Evolutionary conservation across 805 yeast species (phyloP).

Genomic region (Cyberlindnera xishuangbannaensis): DNA sequence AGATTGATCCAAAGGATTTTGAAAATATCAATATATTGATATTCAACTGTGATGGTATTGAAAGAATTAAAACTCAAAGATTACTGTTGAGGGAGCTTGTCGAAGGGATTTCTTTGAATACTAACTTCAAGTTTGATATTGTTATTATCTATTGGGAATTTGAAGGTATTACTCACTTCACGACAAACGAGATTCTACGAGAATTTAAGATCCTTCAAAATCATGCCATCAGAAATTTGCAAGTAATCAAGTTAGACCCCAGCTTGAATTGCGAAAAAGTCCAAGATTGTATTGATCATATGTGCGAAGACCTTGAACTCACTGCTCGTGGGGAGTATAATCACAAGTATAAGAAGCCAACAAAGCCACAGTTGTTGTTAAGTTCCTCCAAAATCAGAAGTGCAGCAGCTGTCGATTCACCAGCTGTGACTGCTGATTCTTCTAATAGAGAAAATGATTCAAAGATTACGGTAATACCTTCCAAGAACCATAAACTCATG

Average conservation of each 20-base stretch:
- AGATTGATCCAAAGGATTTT: conserved; percentile 23
- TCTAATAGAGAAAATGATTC: background rate
- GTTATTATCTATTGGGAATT: conserved; percentile 36
- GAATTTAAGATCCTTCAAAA: conserved; percentile 25
- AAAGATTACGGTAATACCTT: background rate
- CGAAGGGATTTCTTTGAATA: conserved; percentile 29
- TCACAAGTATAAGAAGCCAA: conserved; percentile 8
- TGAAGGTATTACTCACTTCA: conserved; percentile 24
- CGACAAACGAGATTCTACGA: conserved; percentile 26
- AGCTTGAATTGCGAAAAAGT: conserved; percentile 22
- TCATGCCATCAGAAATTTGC: conserved; percentile 26
- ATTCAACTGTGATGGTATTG: conserved; percentile 33
- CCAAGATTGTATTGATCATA: conserved; percentile 21
- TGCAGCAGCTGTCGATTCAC: too few species aligned
- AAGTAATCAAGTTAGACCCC: conserved; percentile 26
- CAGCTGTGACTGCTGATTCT: background rate
- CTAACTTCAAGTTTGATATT: conserved; percentile 29
- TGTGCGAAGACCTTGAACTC: conserved; percentile 19
- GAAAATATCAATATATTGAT: conserved; percentile 29
- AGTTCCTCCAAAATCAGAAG: too few species aligned
- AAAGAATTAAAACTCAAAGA: conserved; percentile 28
- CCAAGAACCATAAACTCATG: conserved; percentile 1
- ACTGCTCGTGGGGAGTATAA: conserved; percentile 32
- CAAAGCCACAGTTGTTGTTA: conserved; percentile 1
- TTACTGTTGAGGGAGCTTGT: conserved; percentile 27